Percentiles rank a stretch among this genome's conserved stretches.
Conservation (phyloP, 495 filamentous ascomycete species). For the Astrocystis sublimbata region DNA sequence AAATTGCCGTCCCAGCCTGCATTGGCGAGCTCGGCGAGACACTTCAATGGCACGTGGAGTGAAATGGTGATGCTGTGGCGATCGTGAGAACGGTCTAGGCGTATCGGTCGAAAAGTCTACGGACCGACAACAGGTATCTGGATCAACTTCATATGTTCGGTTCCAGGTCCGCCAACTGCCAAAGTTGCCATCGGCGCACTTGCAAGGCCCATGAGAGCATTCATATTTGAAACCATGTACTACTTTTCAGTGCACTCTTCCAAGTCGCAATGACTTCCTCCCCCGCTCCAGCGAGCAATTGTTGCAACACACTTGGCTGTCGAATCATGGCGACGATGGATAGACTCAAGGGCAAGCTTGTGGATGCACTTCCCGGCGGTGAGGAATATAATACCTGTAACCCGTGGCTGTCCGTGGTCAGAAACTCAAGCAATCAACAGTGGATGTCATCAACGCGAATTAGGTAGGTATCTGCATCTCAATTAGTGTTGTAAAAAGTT, state of each 20-base stretch:
- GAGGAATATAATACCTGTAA: conserved; percentile 5
- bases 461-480: too few species aligned
- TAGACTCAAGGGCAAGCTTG: not conserved
- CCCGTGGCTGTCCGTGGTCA: conserved; percentile 15
- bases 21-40: not conserved
- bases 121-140: not conserved
- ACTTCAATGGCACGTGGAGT: not conserved
- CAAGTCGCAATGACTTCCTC: too few species aligned
- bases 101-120: not conserved
- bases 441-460: too few species aligned
- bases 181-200: not conserved
- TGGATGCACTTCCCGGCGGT: not conserved
- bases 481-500: too few species aligned
- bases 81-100: not conserved
- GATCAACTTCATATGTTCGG: not conserved
- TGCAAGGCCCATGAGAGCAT: not conserved
- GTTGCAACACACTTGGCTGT: not conserved
- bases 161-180: not conserved
- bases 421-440: conserved; percentile 12
- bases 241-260: not conserved
- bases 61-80: not conserved
- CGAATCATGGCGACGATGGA: not conserved
- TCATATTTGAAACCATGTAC: conserved; percentile 3
- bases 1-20: conserved; percentile 12
- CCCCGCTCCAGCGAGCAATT: not conserved